phyloP scores from a whole-genome alignment of 495 filamentous ascomycete species.

The Parathielavia hyrcaniae region DNA sequence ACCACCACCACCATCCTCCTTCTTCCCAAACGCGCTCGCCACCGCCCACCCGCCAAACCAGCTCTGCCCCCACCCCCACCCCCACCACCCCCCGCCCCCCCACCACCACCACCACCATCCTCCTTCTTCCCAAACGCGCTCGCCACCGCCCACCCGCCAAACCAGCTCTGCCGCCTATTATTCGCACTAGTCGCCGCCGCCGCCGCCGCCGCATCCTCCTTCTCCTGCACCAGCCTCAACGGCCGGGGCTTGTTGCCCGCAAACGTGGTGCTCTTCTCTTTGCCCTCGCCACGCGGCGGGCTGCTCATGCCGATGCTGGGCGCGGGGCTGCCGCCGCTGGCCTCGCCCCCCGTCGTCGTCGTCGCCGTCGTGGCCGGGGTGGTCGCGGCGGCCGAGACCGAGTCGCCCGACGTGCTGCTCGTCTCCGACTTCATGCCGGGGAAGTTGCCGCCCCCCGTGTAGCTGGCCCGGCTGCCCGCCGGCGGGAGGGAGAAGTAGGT shows the following conservation, averaged over 20 bases:
- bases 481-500: constrained; percentile 39
- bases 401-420: constrained; percentile 58
- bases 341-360: constrained; percentile 28
- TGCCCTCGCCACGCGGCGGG: constrained; percentile 45
- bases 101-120: background rate
- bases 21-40: constrained; percentile 37
- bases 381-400: constrained; percentile 27
- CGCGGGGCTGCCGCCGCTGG: constrained; percentile 49
- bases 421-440: constrained; percentile 52
- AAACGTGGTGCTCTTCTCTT: constrained; percentile 58
- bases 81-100: background rate
- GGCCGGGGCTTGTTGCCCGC: constrained; percentile 74
- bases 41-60: constrained; percentile 50
- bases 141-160: constrained; percentile 43
- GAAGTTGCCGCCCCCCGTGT: constrained; percentile 51
- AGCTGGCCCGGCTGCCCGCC: constrained; percentile 47
- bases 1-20: constrained; percentile 25
- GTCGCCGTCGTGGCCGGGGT: no score
- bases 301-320: constrained; percentile 47
- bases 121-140: constrained; percentile 40
- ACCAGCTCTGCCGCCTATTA: constrained; percentile 53
- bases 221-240: constrained; percentile 75
- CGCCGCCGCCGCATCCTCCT: constrained; percentile 46
- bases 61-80: no score
- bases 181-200: constrained; percentile 34